Conservation (phyloP, 306 rosid species). For the Cicer pinnatifidum region DNA sequence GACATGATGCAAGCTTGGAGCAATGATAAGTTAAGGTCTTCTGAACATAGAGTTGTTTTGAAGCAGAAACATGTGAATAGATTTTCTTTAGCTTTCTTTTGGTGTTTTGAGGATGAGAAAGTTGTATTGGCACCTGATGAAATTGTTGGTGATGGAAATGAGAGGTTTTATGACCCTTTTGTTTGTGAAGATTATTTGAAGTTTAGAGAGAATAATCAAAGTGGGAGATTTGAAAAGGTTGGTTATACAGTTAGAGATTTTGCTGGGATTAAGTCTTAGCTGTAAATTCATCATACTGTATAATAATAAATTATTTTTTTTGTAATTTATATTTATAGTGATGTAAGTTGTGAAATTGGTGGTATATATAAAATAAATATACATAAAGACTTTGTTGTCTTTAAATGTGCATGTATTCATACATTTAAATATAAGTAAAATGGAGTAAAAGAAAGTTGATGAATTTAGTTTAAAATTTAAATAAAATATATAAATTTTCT, state of each 20-base stretch:
- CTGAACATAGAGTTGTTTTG: conserved; percentile 83
- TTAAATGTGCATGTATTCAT: neutral
- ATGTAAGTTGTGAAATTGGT: conserved; percentile 33
- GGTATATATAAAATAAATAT: conserved; percentile 27
- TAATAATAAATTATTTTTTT: conserved; percentile 4
- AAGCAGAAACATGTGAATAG: conserved; percentile 65
- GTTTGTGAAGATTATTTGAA: conserved; percentile 74
- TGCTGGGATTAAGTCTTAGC: conserved; percentile 60
- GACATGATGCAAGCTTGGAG: conserved; percentile 98
- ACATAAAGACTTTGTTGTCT: conserved; percentile 30
- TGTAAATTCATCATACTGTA: conserved; percentile 39
- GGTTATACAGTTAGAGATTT: conserved; percentile 86
- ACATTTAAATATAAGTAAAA: no score
- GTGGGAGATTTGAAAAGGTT: conserved; percentile 86
- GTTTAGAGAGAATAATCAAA: conserved; percentile 82
- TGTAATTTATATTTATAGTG: conserved; percentile 18
- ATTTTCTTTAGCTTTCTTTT: conserved; percentile 85
- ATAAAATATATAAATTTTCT: no score
- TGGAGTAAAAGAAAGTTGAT: no score
- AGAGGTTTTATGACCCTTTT: conserved; percentile 65
- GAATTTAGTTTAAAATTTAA: no score
- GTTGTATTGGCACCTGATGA: conserved; percentile 70
- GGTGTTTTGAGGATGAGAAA: conserved; percentile 88
- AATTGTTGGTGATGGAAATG: conserved; percentile 67
- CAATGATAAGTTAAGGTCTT: conserved; percentile 77